Conservation (phyloP, 2,329 filamentous ascomycete species). For the Huntiella decipiens region DNA sequence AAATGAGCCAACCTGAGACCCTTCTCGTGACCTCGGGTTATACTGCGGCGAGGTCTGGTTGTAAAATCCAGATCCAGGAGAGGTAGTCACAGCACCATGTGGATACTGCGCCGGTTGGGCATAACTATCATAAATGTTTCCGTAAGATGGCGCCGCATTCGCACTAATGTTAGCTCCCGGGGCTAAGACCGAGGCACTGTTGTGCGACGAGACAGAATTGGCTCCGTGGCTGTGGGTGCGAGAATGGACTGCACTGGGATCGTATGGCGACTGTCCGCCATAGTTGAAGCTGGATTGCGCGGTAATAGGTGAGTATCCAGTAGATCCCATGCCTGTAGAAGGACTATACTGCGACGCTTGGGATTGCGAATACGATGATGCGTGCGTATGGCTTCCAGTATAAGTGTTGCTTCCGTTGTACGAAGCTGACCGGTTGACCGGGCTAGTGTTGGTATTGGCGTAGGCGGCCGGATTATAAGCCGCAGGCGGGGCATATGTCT, state of each 20-base stretch:
- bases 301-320: slow-evolving; percentile 12
- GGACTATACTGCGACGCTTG: slow-evolving; percentile 3
- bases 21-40: no score
- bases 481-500: slow-evolving; percentile 26
- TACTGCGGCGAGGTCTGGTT: background rate
- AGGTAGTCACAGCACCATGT: background rate
- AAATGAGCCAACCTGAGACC: no score
- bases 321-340: slow-evolving; percentile 8
- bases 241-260: background rate
- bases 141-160: slow-evolving; percentile 3
- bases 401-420: slow-evolving; percentile 30
- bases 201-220: background rate
- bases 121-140: slow-evolving; percentile 1
- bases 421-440: slow-evolving; percentile 28
- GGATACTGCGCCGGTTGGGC: background rate
- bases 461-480: slow-evolving; percentile 41
- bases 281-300: slow-evolving; percentile 3
- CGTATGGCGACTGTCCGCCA: background rate
- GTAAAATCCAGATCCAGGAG: background rate
- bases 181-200: slow-evolving; percentile 2
- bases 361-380: slow-evolving; percentile 7
- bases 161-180: background rate
- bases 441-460: slow-evolving; percentile 22
- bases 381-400: slow-evolving; percentile 17
- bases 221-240: slow-evolving; percentile 5